Base-by-base conservation (phyloP, 2,329 filamentous ascomycete species). In the Diaporthe citri region DNA sequence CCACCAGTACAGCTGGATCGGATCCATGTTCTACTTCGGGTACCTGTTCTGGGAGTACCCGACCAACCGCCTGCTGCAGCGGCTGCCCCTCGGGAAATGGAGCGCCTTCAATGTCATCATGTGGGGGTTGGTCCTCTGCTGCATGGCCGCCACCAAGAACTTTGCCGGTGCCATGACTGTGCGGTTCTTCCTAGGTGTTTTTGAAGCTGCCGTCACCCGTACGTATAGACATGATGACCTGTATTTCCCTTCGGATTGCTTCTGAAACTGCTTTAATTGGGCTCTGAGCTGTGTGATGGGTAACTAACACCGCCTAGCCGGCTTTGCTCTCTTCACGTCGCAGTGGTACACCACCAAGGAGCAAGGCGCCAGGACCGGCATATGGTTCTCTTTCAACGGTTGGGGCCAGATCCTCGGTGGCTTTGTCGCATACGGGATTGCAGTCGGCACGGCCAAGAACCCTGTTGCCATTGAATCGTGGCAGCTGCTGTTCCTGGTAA, bases 281-380 rank as follows among this genome's bases (percentile, higher is more conserved):
- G 5, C 3, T 34, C 36, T n/a, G 12, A 46, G 8, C 15, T 36
- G 15, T 28, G 28, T 12, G 10, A 51, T 31, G 34, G 55, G 17
- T 41, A 31, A 0, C 93, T 67, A 22, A 67, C 46, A 52, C 0
- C 9, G 55, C 1, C 20, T 22, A 67, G 64, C 93, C 0, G 92
- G 92, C 0, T 94, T 94, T 78, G 89, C 91, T 0, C 85, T 94
- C 1, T 87, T 94, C 78, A 94, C 92, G 1, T 90, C 87, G 4
- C 91, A 93, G 83, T 94, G 92, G 92, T 95, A 94, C 78, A 94
- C 93, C 1, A 91, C 91, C 81, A 86, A 87, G 72, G 93, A 94
- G 80, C 92, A 94, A 83, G 91, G 90, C 2, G 84, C 86, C 0
- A 85, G 93, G 12, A 90, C 89, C 1, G 89, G 88, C 5, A 89